phyloP scores from a whole-genome alignment of 208 protist genomes.

The Leishmania tarentolae region DNA sequence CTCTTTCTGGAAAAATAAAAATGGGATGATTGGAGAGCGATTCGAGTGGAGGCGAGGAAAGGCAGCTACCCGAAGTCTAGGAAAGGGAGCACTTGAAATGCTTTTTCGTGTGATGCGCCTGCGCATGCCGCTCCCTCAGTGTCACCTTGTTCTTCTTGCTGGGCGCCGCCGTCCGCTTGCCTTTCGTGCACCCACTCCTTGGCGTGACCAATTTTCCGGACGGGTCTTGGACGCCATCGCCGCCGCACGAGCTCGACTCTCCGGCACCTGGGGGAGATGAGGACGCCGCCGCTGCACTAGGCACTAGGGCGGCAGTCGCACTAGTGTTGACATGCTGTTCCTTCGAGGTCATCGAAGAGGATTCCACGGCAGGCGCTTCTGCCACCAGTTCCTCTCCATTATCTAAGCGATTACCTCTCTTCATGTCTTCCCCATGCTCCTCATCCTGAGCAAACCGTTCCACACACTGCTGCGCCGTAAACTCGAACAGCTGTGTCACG shows the following conservation, averaged over 20 bases:
- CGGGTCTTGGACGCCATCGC: background rate
- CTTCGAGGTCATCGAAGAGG: background rate
- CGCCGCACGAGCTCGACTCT: background rate
- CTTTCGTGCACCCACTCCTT: background rate
- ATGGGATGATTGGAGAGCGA: background rate
- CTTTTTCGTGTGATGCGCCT: conserved; percentile 24
- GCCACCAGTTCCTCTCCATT: background rate
- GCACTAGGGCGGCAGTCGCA: background rate
- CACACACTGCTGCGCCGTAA: conserved; percentile 71
- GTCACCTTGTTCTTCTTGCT: conserved; percentile 18
- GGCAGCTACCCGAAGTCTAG: background rate
- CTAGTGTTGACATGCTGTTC: background rate
- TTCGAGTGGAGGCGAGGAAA: background rate
- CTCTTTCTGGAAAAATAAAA: background rate
- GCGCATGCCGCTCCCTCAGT: conserved; percentile 12
- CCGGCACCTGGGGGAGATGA: background rate
- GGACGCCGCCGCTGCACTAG: background rate
- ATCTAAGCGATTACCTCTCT: background rate
- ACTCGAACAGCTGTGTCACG: conserved; percentile 90
- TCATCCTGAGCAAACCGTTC: conserved; percentile 9
- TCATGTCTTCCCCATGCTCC: conserved; percentile 1
- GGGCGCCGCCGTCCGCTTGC: background rate
- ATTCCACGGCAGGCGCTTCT: background rate
- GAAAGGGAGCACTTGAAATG: conserved; percentile 20
- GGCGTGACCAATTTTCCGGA: too few relatives aligned